Base-by-base conservation (phyloP, 2,329 filamentous ascomycete genomes). In the Epichloe elymi region DNA sequence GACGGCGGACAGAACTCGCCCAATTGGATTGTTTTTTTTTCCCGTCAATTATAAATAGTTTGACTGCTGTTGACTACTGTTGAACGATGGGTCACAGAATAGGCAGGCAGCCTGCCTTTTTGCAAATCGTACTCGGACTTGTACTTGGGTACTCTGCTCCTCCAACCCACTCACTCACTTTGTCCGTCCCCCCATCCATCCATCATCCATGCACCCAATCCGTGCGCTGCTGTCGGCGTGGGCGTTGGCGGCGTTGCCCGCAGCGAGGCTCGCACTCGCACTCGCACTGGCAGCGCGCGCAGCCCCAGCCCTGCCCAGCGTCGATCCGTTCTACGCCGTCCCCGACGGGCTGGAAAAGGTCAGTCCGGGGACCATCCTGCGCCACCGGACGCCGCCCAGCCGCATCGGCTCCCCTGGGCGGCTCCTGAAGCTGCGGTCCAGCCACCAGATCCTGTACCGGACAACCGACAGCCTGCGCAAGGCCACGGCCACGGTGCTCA, bases 361-460 rank as follows among this genome's bases (percentile, higher is more conserved):
- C 7, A 12, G 36, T 1, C 49, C 49, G 2, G 49, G 49, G 0
- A 37, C 23, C 43, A 51, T 51, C 42, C 17, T 51, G 14, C 49
- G 49, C 5, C 43, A 51, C 15, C 37, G 49, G 14, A 37, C n/a
- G 6, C 43, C 49, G 15, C 49, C 43, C 12, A 37, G 11, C 5
- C 23, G 37, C 5, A 41, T 51, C 38, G 49, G 41, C 0, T 8
- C 26, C 8, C 19, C n/a, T 3, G 23, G 4, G 4, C 4, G 4
- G 10, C 36, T 35, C 8, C 19, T 55, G 17, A 53, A 54, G 40
- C 54, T 64, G 10, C 17, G 54, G 5, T 47, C 46, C 5, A 56
- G 51, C 41, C 45, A 60, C 49, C 66, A 72, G 51, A 59, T 73
- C 40, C 61, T 71, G 3, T 72, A 70, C 52, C 61, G 67, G 5